Base-by-base conservation (phyloP, 2,329 filamentous ascomycete species). In the Fusarium buharicum region DNA sequence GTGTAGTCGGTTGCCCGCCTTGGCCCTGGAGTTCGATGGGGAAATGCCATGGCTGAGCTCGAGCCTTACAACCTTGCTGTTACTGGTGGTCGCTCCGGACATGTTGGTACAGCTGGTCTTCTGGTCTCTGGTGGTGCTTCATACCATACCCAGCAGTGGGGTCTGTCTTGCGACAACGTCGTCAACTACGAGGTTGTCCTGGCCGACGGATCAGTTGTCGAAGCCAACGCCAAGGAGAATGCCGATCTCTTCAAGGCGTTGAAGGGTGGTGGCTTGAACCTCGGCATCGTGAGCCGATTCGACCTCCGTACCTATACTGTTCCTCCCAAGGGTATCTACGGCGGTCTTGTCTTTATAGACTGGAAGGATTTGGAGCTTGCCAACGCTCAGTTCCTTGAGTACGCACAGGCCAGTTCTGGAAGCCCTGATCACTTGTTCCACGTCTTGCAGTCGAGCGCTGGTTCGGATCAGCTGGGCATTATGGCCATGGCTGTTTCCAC, bases 161-260 rank as follows among this genome's bases (percentile, higher is more conserved):
- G 71, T 20, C 67, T 66, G 47, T 46, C 63, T 3, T 64, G 64
- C 36, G 69, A 72, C 40, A 70, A 69, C 31, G 66, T 74, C 3
- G 20, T 66, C 18, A 72, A 72, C 36, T 79, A 73, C 51, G 72
- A 80, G 50, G 73, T 82, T 12, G 79, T 82, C 4, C 73, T 81
- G 1, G 74, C 76, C 0, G 70, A 72, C 50, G 79, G 80, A 9
- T 49, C 60, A 1, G 72, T 81, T n/a, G 68, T 81, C 6, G 73
- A 75, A 5, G 79, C 76, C 6, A 78, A 72, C 20, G 62, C 60
- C 1, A 57, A 71, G 4, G 66, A 72, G 4, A 72, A 81, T 59
- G 28, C 68, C 0, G 73, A 76, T 36, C 68, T 77, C 1, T 76
- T 72, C 67, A 70, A 70, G 65, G 73, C 72, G 1, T 57, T 77